A percentile compares a stretch with the other conserved stretches of the same genome.
These are phyloP conservation scores for Solanum stenotomum DNA, from an alignment of 257 asterid species.

Conservation along the genomic window DNA sequence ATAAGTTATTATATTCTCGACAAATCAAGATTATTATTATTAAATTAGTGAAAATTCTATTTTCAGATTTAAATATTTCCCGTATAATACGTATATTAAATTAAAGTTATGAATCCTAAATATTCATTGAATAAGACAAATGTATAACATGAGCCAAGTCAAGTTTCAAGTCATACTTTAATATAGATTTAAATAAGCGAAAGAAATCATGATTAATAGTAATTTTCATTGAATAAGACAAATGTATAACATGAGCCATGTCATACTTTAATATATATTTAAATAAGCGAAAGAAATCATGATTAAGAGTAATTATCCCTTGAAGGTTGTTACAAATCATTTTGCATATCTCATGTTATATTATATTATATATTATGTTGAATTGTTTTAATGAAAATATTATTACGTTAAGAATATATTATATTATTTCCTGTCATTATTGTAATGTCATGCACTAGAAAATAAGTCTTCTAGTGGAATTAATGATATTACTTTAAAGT, in stretches of 20 bases:
- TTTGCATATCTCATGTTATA: background rate
- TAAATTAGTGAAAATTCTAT: background rate
- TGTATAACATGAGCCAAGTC: background rate
- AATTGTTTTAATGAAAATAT: background rate
- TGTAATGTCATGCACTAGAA: background rate
- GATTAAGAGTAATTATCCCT: background rate
- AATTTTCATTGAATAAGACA: background rate
- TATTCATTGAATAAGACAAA: background rate
- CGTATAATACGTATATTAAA: too few species aligned
- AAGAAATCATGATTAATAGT: too few species aligned
- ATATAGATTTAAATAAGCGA: background rate
- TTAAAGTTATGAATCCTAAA: too few species aligned
- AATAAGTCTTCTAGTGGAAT: background rate
- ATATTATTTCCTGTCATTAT: background rate
- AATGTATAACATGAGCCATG: background rate
- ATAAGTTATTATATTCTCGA: too few species aligned
- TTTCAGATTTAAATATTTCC: fast-evolving
- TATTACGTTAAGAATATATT: background rate
- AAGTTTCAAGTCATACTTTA: background rate
- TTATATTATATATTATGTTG: background rate
- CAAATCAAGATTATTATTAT: background rate
- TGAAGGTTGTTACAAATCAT: background rate
- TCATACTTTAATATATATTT: background rate
- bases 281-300: background rate
- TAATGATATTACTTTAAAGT: background rate